Evolutionary conservation across 768 basidiomycete species (phyloP).

Genomic region (Lactarius sp.): DNA sequence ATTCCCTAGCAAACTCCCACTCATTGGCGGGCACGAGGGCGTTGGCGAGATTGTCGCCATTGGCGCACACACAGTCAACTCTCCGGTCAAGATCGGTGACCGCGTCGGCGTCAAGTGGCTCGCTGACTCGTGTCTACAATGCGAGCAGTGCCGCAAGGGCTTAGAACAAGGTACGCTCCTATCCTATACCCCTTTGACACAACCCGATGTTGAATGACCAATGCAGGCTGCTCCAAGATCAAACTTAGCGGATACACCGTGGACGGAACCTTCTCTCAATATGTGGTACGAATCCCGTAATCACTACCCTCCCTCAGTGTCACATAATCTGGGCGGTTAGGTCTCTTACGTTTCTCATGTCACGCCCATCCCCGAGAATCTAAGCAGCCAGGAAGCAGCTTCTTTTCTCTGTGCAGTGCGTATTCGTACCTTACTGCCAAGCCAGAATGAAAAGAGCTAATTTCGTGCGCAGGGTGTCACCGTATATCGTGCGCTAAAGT

Average conservation of each 20-base stretch:
- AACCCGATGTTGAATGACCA: neutral
- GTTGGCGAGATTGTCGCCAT: constrained; percentile 80
- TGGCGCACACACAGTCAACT: constrained; percentile 52
- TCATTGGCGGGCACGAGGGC: constrained; percentile 77
- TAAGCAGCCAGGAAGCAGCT: constrained; percentile 63
- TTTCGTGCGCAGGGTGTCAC: constrained; percentile 59
- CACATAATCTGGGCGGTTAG: constrained; percentile 28
- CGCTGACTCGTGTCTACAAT: constrained; percentile 67
- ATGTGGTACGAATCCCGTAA: constrained; percentile 37
- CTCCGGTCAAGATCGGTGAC: constrained; percentile 68
- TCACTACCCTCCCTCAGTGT: constrained; percentile 23
- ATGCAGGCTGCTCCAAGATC: constrained; percentile 52
- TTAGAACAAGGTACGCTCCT: constrained; percentile 61
- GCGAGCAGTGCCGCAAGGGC: constrained; percentile 74
- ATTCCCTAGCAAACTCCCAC: constrained; percentile 52
- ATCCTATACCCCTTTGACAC: neutral
- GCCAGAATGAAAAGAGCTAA: neutral
- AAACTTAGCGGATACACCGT: constrained; percentile 66
- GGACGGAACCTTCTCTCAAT: constrained; percentile 75
- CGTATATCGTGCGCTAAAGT: constrained; percentile 81
- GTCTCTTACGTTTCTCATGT: constrained; percentile 69
- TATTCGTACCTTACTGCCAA: constrained; percentile 6
- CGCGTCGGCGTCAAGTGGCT: constrained; percentile 84
- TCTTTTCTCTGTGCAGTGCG: constrained; percentile 74
- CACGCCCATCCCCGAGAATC: constrained; percentile 70